These are phyloP conservation scores for Penicillium sp. DNA, from an alignment of 2,329 filamentous ascomycete species.

Conservation along the genomic window DNA sequence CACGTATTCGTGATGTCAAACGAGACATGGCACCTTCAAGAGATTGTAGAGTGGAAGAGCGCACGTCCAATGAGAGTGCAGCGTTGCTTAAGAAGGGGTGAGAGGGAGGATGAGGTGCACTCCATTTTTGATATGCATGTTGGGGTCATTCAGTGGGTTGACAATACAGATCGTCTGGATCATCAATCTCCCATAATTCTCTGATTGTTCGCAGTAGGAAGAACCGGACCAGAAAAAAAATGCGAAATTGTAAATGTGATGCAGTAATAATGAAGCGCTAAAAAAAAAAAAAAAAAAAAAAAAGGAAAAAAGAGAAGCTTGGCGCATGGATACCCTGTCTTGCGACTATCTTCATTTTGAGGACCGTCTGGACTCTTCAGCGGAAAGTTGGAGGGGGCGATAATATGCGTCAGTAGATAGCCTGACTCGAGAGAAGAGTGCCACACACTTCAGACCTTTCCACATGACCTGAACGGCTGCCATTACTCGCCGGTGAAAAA, in stretches of 20 bases:
- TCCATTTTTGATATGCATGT: neutral
- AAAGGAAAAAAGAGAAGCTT: no score
- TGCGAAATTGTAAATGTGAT: neutral
- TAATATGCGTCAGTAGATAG: neutral
- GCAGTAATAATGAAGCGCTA: neutral
- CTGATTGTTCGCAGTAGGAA: neutral
- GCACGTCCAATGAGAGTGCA: neutral
- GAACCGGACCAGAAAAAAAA: neutral
- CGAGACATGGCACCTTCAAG: neutral
- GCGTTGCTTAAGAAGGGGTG: neutral
- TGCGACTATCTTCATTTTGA: neutral
- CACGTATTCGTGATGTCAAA: neutral
- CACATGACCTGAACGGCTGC: neutral
- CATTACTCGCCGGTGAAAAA: neutral
- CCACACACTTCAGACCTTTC: neutral
- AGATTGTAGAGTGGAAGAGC: neutral
- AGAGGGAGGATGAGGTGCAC: neutral
- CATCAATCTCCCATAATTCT: neutral
- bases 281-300: neutral
- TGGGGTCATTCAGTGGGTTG: neutral
- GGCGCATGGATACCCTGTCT: neutral
- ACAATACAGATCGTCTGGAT: neutral
- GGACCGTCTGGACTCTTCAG: neutral
- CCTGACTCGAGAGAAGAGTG: neutral
- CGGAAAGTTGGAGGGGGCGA: neutral